phyloP scores from a whole-genome alignment of 805 yeast genomes.

The Pichia pseudocactophila region DNA sequence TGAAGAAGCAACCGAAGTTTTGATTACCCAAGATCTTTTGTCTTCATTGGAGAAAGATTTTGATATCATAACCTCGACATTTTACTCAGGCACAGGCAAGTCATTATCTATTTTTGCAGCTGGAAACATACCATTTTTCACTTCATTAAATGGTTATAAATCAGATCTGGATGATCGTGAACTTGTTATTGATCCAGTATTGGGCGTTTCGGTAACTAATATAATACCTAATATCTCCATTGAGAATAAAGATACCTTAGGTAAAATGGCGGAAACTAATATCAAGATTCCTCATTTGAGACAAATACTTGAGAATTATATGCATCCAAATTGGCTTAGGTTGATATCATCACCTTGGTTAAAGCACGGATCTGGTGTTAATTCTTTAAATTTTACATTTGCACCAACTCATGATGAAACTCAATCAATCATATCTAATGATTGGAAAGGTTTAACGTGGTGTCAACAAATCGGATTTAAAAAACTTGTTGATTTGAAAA shows the following conservation, averaged over 20 bases:
- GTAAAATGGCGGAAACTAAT: conserved; percentile 34
- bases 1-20: conserved; percentile 24
- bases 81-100: conserved; percentile 50
- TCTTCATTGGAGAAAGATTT: conserved; percentile 42
- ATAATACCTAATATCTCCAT: conserved; percentile 47
- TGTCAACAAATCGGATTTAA: conserved; percentile 43
- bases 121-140: conserved; percentile 67
- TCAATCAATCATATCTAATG: conserved; percentile 43
- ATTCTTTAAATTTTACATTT: conserved; percentile 38
- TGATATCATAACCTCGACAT: conserved; percentile 46
- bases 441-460: conserved; percentile 45
- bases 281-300: conserved; percentile 12
- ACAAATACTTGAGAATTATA: conserved; percentile 37
- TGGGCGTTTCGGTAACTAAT: conserved; percentile 53
- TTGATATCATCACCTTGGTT: conserved; percentile 63
- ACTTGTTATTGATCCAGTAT: conserved; percentile 47
- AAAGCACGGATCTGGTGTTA: conserved; percentile 31
- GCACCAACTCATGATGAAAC: conserved; percentile 61
- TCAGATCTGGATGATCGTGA: conserved; percentile 72
- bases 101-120: conserved; percentile 51
- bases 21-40: conserved; percentile 11
- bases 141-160: conserved; percentile 53
- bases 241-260: conserved; percentile 33
- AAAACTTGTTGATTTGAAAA: conserved; percentile 22
- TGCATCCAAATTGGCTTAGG: conserved; percentile 58